Evolutionary conservation across 495 filamentous ascomycete species (phyloP).

Genomic region (Aspergillus baeticus): DNA sequence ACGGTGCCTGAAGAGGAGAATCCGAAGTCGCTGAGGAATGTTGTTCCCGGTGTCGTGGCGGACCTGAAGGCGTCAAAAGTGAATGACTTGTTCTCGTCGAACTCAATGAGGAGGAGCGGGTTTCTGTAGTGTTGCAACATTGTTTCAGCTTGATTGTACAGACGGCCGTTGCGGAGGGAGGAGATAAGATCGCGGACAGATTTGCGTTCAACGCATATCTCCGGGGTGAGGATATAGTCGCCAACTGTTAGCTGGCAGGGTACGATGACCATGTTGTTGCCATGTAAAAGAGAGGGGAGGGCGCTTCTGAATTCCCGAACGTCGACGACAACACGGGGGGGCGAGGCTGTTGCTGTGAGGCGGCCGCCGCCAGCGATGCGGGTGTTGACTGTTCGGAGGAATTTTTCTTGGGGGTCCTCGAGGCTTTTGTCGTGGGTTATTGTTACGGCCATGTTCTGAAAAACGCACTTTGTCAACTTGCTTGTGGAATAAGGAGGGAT

Average conservation of each 20-base stretch:
- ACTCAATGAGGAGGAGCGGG: conserved; percentile 93
- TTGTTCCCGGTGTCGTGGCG: conserved; percentile 32
- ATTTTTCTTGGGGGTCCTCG: conserved; percentile 87
- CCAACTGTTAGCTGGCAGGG: conserved; percentile 96
- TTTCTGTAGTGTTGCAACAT: conserved; percentile 92
- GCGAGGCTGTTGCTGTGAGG: conserved; percentile 81
- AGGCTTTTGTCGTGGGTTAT: conserved; percentile 70
- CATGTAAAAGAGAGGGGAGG: conserved; percentile 88
- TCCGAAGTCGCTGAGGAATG: conserved; percentile 55
- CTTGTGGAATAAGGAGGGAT: neutral
- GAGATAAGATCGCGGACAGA: conserved; percentile 85
- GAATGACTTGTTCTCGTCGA: conserved; percentile 96
- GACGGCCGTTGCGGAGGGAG: conserved; percentile 85
- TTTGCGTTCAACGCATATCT: conserved; percentile 93
- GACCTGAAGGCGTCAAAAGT: conserved; percentile 87
- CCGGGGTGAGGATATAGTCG: conserved; percentile 89
- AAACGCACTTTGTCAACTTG: conserved; percentile 11
- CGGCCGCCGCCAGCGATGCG: conserved; percentile 92
- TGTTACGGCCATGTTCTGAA: conserved; percentile 78
- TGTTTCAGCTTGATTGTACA: conserved; percentile 89
- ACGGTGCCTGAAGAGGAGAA: conserved; percentile 62
- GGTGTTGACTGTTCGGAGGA: conserved; percentile 94
- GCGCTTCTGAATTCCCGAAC: conserved; percentile 94
- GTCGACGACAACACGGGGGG: conserved; percentile 92
- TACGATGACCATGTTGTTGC: conserved; percentile 76